Percentiles rank a stretch among this genome's conserved stretches.
These are phyloP conservation scores for Setomelanomma holmii DNA, from an alignment of 2,329 filamentous ascomycete species.

Conservation along the genomic window DNA sequence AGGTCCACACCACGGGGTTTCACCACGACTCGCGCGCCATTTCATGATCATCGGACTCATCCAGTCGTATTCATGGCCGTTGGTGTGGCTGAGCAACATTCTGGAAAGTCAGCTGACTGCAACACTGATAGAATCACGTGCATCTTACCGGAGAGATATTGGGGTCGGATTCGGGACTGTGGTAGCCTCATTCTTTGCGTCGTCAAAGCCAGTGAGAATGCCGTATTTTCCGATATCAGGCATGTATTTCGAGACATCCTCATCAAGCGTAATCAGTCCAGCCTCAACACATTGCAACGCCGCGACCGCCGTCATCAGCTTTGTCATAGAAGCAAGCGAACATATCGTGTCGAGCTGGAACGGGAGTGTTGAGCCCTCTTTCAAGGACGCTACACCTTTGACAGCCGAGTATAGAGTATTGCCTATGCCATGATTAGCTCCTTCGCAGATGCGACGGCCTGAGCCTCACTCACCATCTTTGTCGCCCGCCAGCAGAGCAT, in stretches of 20 bases:
- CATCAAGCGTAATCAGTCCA: constrained; percentile 29
- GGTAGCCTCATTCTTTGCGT: constrained; percentile 21
- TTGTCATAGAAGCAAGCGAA: constrained; percentile 58
- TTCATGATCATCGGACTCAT: constrained; percentile 52
- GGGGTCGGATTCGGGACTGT: constrained; percentile 41
- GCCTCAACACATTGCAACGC: constrained; percentile 29
- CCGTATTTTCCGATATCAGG: constrained; percentile 46
- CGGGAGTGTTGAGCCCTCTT: constrained; percentile 2
- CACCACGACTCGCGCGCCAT: constrained; percentile 32
- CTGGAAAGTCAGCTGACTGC: not conserved
- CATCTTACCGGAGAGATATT: constrained; percentile 52
- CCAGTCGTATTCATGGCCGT: constrained; percentile 55
- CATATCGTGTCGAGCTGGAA: constrained; percentile 20
- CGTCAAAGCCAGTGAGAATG: constrained; percentile 26
- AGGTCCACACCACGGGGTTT: constrained; percentile 55
- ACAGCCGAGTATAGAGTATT: constrained; percentile 10
- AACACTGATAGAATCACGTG: too few species aligned
- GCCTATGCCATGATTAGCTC: not conserved
- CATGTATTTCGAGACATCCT: constrained; percentile 18
- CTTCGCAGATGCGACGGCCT: not conserved
- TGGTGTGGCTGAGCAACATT: constrained; percentile 56
- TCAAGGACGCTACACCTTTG: constrained; percentile 6
- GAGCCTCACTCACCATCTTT: constrained; percentile 2
- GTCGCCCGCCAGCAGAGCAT: constrained; percentile 10
- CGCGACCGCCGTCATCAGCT: constrained; percentile 30